phyloP scores from a whole-genome alignment of 2,329 filamentous ascomycete species.

The Fusarium sp. region DNA sequence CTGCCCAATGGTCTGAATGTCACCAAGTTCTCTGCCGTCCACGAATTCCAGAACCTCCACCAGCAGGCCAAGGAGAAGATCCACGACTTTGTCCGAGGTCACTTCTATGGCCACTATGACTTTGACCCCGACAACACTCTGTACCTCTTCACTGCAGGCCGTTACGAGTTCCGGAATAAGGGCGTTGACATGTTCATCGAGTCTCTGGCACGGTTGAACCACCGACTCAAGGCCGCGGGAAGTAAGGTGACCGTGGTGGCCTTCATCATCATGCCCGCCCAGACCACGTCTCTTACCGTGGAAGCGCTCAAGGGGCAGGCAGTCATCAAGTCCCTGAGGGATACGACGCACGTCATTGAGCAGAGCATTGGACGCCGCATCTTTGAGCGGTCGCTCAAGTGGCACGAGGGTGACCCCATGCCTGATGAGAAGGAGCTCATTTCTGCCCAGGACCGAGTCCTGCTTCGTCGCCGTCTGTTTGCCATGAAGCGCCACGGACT shows the following conservation, averaged over 20 bases:
- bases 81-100: slow-evolving; percentile 95
- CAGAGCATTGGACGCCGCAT: slow-evolving; percentile 91
- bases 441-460: slow-evolving; percentile 89
- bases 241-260: slow-evolving; percentile 96
- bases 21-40: slow-evolving; percentile 95
- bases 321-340: slow-evolving; percentile 94
- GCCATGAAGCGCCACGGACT: slow-evolving; percentile 94
- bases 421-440: slow-evolving; percentile 98
- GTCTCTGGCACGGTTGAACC: slow-evolving; percentile 92
- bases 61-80: slow-evolving; percentile 98
- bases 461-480: slow-evolving; percentile 90
- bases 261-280: slow-evolving; percentile 98
- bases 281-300: slow-evolving; percentile 93
- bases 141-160: slow-evolving; percentile 96
- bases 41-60: slow-evolving; percentile 99
- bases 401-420: slow-evolving; percentile 93
- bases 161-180: slow-evolving; percentile 98
- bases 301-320: slow-evolving; percentile 97
- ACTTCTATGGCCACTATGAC: slow-evolving; percentile 98
- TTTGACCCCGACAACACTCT: slow-evolving; percentile 97
- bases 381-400: slow-evolving; percentile 93
- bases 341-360: slow-evolving; percentile 94
- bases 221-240: slow-evolving; percentile 84
- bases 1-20: slow-evolving; percentile 97
- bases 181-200: slow-evolving; percentile 99